Evolutionary conservation across 2,329 filamentous ascomycete genomes (phyloP), one percentile per base, ranked within the genome.

Genomic region (Colletotrichum sp.): DNA sequence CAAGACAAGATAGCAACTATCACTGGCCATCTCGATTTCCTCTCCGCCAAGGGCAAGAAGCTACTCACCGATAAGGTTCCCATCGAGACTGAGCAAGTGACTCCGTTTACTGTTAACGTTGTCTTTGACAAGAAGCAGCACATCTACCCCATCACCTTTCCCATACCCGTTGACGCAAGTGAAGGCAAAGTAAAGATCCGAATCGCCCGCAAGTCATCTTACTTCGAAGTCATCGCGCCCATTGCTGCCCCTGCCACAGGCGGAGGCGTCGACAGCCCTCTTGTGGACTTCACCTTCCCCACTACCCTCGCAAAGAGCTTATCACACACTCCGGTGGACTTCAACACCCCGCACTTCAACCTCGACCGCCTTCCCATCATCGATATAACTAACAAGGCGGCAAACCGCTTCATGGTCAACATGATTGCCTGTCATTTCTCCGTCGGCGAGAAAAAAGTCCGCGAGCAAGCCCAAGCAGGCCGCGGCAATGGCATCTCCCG

Each of bases 301-400:
- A 79, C 81, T 1, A 73, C 72, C 5, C 78, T 87, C 4, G 77
- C 78, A 15, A 30, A 75, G 6, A 72, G 80, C 7, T 64, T 77
- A 1, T 66, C 78, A 6, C 74, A 79, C 3, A 55, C 84, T 3
- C 88, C 88, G 0, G 80, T 82, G 4, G 79, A 83, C 1, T 76
- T 87, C 28, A 88, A 86, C 75, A 80, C 83, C 16, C 82, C 85
- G 0, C 83, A 87, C 71, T 34, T 89, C 21, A 88, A 86, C 72
- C 83, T 90, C n/a, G 85, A 88, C 72, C 81, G 72, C 4, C 82
- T 90, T 2, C 86, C 88, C 0, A 84, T 87, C 30, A 77, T 89
- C 26, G 82, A 87, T 34, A 21, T 88, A 7, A 78, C 80, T 4
- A 76, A 85, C 16, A 85, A 84, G 68, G 77, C 79, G 5, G 78